phyloP scores from a whole-genome alignment of 2,329 filamentous ascomycete species.

The Didymella sp. region DNA sequence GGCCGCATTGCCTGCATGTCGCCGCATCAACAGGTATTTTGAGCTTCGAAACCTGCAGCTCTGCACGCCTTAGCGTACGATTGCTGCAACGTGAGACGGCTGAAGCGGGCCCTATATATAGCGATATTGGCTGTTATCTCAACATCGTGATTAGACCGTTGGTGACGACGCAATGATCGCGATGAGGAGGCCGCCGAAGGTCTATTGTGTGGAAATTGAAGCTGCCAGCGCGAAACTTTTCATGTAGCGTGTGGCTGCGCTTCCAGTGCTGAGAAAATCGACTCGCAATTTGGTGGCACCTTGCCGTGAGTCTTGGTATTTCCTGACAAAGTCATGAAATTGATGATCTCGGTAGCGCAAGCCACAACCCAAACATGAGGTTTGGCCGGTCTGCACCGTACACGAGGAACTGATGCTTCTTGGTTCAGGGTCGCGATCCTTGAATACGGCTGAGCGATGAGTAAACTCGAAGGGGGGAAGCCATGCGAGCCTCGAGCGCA shows the following conservation, averaged over 20 bases:
- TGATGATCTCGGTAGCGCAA: constrained; percentile 2
- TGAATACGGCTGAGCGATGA: constrained; percentile 1
- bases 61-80: constrained; percentile 10
- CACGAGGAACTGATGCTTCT: background rate
- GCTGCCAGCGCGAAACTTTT: background rate
- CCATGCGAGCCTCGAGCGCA: background rate
- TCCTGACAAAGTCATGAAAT: background rate
- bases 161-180: constrained; percentile 9
- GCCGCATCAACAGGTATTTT: constrained; percentile 14
- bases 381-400: background rate
- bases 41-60: constrained; percentile 3
- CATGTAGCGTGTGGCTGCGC: constrained; percentile 8
- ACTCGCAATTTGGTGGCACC: constrained; percentile 7
- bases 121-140: constrained; percentile 15
- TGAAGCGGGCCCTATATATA: constrained; percentile 12
- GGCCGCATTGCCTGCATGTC: constrained; percentile 12
- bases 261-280: background rate
- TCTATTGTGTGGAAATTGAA: constrained; percentile 6
- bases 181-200: background rate
- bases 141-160: constrained; percentile 5
- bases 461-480: background rate
- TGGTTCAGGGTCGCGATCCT: background rate
- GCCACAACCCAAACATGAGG: constrained; percentile 7
- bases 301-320: background rate
- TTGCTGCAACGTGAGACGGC: constrained; percentile 1